phyloP scores from a whole-genome alignment of 805 yeast genomes.

The Saccharomycopsis sp. region DNA sequence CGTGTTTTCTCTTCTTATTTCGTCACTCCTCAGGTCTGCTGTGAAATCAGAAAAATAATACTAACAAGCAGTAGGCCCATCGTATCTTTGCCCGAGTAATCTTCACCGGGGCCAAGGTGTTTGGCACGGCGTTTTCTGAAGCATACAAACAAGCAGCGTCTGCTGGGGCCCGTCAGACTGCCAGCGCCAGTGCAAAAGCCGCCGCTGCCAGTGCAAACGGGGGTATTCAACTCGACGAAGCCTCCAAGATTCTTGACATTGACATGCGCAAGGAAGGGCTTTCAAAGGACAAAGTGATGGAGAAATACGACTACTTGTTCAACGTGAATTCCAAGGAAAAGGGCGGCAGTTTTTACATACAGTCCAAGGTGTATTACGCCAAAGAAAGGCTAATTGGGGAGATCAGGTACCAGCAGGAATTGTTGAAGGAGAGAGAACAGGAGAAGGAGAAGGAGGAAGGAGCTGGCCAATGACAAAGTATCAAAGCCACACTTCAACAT shows the following conservation, averaged over 20 bases:
- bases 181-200: constrained; percentile 36
- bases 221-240: constrained; percentile 82
- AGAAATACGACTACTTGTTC: constrained; percentile 72
- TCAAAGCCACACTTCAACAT: no score
- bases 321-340: constrained; percentile 87
- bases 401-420: constrained; percentile 47
- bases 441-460: constrained; percentile 18
- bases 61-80: constrained; percentile 72
- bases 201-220: constrained; percentile 47
- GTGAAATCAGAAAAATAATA: no score
- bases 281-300: constrained; percentile 48
- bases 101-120: constrained; percentile 90
- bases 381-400: constrained; percentile 85
- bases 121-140: constrained; percentile 92
- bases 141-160: constrained; percentile 96
- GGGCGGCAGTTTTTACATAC: constrained; percentile 92
- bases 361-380: constrained; percentile 88
- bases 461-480: no score
- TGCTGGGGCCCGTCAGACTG: constrained; percentile 69
- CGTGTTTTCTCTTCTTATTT: no score
- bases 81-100: constrained; percentile 82
- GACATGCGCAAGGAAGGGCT: constrained; percentile 46
- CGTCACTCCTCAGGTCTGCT: no score
- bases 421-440: constrained; percentile 25
- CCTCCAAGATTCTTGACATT: constrained; percentile 80